Evolutionary conservation across 345 rosid genomes (phyloP).

Genomic region (Citropsis articulata): DNA sequence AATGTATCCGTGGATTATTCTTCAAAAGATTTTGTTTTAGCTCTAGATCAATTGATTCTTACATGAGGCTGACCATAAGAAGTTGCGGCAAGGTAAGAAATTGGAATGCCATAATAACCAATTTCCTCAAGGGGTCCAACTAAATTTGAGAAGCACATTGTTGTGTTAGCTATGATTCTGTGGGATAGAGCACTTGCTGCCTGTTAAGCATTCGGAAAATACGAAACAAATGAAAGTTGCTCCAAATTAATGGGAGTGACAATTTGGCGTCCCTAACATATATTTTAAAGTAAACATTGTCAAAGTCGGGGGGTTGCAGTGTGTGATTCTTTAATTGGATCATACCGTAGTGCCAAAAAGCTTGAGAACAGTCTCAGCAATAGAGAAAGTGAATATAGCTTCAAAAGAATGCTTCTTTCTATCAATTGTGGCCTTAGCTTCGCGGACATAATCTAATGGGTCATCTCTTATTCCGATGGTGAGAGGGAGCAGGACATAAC

Average conservation of each 20-base stretch:
- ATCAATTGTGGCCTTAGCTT: background rate
- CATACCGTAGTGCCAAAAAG: conserved; percentile 22
- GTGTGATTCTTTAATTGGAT: background rate
- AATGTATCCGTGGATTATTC: too few species aligned
- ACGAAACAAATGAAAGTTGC: too few species aligned
- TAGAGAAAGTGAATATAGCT: conserved; percentile 5
- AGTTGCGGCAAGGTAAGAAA: conserved; percentile 32
- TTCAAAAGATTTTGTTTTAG: too few species aligned
- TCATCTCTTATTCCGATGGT: conserved; percentile 1
- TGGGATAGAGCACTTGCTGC: conserved; percentile 23
- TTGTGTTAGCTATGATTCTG: conserved; percentile 23
- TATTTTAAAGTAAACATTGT: background rate
- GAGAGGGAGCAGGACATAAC: background rate
- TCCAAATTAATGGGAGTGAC: too few species aligned
- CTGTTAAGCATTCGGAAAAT: conserved; percentile 10
- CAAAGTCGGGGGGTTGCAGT: background rate
- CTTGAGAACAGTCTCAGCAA: conserved; percentile 24
- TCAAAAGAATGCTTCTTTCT: conserved; percentile 13
- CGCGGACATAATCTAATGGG: conserved; percentile 6
- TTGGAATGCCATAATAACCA: conserved; percentile 26
- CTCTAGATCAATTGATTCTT: background rate
- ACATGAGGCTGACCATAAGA: conserved; percentile 17
- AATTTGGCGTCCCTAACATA: too few species aligned
- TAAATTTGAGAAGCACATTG: conserved; percentile 33
- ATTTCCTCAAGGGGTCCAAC: conserved; percentile 34